Evolutionary conservation across 129 eudicot genomes (phyloP).

Genomic region (carrot (Daucus carota)): DNA sequence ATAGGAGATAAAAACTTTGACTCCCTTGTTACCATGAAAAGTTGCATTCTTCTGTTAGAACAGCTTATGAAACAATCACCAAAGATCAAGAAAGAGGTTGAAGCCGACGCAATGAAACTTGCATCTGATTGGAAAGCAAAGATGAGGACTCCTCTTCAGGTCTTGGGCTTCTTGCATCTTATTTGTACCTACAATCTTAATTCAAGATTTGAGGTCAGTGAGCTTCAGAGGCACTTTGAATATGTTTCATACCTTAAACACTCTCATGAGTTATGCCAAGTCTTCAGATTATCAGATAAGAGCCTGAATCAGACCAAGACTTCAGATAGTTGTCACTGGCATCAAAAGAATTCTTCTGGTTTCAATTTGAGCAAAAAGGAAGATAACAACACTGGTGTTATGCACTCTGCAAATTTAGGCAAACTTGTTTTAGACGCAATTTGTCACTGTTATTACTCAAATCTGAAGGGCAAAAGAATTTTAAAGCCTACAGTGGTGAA

Average conservation of each 20-base stretch:
- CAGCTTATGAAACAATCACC: not conserved
- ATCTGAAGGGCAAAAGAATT: too few species aligned
- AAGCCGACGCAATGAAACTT: not conserved
- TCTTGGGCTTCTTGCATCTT: slow-evolving; percentile 17
- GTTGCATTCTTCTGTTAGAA: slow-evolving; percentile 8
- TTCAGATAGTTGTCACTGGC: not conserved
- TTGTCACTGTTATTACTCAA: not conserved
- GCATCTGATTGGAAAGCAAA: not conserved
- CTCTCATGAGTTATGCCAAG: not conserved
- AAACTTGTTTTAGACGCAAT: slow-evolving; percentile 21
- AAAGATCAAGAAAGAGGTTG: not conserved
- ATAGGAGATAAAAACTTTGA: not conserved
- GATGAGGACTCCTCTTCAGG: not conserved
- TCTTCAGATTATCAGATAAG: not conserved
- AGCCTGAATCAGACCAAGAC: not conserved
- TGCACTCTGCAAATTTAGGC: slow-evolving; percentile 16
- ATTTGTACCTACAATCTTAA: not conserved
- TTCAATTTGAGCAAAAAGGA: not conserved
- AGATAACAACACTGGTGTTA: not conserved
- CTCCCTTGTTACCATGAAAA: not conserved
- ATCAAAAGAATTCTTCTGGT: not conserved
- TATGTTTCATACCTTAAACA: not conserved
- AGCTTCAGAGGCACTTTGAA: not conserved
- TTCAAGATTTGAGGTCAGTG: not conserved
- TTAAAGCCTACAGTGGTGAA: too few species aligned